phyloP scores from a whole-genome alignment of 768 basidiomycete genomes.

The Tephrocybe sp. region DNA sequence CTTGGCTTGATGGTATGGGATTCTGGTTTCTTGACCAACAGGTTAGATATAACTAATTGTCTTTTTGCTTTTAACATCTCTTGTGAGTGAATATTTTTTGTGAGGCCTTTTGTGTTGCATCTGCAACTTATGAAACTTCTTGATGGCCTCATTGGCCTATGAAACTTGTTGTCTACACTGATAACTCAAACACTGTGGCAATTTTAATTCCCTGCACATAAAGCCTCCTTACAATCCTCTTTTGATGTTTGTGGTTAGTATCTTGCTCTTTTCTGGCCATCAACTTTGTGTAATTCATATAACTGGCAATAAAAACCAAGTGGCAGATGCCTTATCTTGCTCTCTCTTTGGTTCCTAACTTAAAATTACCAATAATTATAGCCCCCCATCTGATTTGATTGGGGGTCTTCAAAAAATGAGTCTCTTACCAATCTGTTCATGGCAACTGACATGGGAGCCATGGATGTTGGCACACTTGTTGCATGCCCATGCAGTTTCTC shows the following conservation, averaged over 20 bases:
- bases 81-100: conserved; percentile 20
- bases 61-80: conserved; percentile 4
- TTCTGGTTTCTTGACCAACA: conserved; percentile 20
- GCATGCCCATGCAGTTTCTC: neutral
- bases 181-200: conserved; percentile 21
- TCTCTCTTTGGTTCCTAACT: no score
- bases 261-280: no score
- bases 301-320: no score
- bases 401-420: no score
- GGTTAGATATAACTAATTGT: conserved; percentile 15
- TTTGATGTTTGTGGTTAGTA: no score
- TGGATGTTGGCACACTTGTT: neutral
- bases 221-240: conserved; percentile 12
- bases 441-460: neutral
- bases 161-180: conserved; percentile 20
- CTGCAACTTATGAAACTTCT: conserved; percentile 11
- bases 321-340: no score
- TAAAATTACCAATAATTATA: no score
- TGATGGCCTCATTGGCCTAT: neutral
- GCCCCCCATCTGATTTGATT: no score
- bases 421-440: no score
- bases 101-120: conserved; percentile 24
- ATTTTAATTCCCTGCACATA: neutral
- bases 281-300: no score
- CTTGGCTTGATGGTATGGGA: conserved; percentile 19